Percentiles rank a stretch among this genome's conserved stretches.
Evolutionary conservation across 306 rosid genomes (phyloP).

Genomic region (Lupinus albus): DNA sequence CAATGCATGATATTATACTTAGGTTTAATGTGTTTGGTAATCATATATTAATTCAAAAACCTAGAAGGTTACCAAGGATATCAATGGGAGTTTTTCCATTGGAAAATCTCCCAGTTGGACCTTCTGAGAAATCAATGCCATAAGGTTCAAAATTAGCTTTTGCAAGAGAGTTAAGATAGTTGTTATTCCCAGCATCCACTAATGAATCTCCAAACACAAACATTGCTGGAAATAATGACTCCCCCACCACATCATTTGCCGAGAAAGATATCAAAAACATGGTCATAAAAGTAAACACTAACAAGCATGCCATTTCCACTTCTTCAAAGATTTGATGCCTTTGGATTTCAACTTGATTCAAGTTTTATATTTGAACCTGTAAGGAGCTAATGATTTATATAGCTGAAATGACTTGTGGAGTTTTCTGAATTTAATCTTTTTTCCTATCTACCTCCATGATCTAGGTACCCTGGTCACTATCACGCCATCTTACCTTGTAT

Average conservation of each 20-base stretch:
- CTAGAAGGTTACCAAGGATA: conserved; percentile 42
- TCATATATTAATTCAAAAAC: background rate
- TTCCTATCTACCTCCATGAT: conserved; percentile 8
- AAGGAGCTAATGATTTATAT: background rate
- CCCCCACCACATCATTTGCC: background rate
- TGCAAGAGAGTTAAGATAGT: conserved; percentile 40
- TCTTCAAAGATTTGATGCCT: background rate
- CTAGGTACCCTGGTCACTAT: background rate
- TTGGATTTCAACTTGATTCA: background rate
- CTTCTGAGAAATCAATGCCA: conserved; percentile 42
- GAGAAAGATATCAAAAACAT: conserved; percentile 29
- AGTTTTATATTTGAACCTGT: background rate
- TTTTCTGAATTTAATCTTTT: conserved; percentile 7
- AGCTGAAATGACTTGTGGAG: background rate
- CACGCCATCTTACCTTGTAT: too few relatives aligned
- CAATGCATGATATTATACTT: background rate
- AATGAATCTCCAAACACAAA: conserved; percentile 56
- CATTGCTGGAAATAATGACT: conserved; percentile 37
- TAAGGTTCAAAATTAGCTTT: conserved; percentile 45
- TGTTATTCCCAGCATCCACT: conserved; percentile 46
- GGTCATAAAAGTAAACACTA: conserved; percentile 6
- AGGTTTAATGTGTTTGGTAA: background rate
- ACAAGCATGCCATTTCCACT: conserved; percentile 8
- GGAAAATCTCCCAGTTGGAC: conserved; percentile 45
- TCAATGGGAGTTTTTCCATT: conserved; percentile 43